Evolutionary conservation across 106 monocot genomes (phyloP).

Genomic region (Allium sativum): DNA sequence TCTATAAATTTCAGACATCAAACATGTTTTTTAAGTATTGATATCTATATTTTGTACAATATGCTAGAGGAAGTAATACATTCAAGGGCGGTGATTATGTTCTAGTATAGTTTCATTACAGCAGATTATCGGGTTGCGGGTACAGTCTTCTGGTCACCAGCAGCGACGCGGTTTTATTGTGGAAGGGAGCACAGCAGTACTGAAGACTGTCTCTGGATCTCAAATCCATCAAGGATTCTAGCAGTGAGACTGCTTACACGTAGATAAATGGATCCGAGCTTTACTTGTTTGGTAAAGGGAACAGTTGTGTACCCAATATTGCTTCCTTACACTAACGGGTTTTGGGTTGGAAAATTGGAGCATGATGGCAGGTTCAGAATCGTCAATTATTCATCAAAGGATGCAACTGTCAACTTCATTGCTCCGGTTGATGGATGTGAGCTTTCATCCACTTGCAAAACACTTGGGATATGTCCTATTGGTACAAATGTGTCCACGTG

Average conservation of each 20-base stretch:
- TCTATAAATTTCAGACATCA: too few species aligned
- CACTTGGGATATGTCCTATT: slow-evolving; percentile 39
- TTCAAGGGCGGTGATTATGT: too few species aligned
- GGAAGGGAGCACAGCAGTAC: slow-evolving; percentile 44
- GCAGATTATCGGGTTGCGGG: slow-evolving; percentile 21
- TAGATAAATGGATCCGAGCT: slow-evolving; percentile 42
- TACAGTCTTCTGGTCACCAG: slow-evolving; percentile 42
- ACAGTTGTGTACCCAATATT: slow-evolving; percentile 7
- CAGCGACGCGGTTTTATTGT: slow-evolving; percentile 30
- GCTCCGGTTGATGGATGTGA: slow-evolving; percentile 47
- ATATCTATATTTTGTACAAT: too few species aligned
- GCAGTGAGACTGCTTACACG: slow-evolving; percentile 28
- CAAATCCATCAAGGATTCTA: slow-evolving; percentile 24
- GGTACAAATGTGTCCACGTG: slow-evolving; percentile 24
- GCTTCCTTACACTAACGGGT: slow-evolving; percentile 6
- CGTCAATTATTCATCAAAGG: slow-evolving; percentile 7
- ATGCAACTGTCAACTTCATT: slow-evolving; percentile 14
- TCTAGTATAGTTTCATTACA: too few species aligned
- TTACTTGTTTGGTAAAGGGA: slow-evolving; percentile 19
- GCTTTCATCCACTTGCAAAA: slow-evolving; percentile 40
- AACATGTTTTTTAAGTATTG: too few species aligned
- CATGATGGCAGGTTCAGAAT: slow-evolving; percentile 33
- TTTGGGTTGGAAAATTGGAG: slow-evolving; percentile 35
- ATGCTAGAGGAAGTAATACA: too few species aligned
- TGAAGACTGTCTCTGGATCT: slow-evolving; percentile 52